These are phyloP conservation scores for Alternaria ethzedia DNA, from an alignment of 2,329 filamentous ascomycete genomes.

Conservation along the genomic window DNA sequence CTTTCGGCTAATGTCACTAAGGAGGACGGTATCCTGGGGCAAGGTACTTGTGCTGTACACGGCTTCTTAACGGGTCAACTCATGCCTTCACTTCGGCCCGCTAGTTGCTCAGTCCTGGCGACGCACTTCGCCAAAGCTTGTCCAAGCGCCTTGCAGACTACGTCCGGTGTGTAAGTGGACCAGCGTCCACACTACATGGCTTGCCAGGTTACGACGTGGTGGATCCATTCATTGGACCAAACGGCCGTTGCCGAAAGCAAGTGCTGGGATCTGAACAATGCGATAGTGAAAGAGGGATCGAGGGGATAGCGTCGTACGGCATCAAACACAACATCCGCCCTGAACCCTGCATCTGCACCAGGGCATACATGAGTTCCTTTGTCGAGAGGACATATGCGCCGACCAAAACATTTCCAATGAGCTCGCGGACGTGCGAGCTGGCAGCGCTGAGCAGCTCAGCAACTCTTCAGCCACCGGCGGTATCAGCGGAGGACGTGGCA, in stretches of 20 bases:
- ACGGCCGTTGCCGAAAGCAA: slow-evolving; percentile 24
- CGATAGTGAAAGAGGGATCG: slow-evolving; percentile 38
- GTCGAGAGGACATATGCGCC: slow-evolving; percentile 3
- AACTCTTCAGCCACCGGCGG: not conserved
- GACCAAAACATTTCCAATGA: slow-evolving; percentile 26
- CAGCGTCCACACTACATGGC: slow-evolving; percentile 29
- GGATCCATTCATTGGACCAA: slow-evolving; percentile 29
- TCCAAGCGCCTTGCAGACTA: slow-evolving; percentile 37
- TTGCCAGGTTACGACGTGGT: slow-evolving; percentile 25
- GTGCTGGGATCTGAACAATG: slow-evolving; percentile 26
- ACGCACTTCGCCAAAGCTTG: slow-evolving; percentile 39
- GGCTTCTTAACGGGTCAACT: slow-evolving; percentile 24
- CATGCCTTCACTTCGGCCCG: slow-evolving; percentile 23
- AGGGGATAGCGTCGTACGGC: slow-evolving; percentile 42
- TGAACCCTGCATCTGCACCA: slow-evolving; percentile 35
- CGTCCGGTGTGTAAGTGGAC: slow-evolving; percentile 39
- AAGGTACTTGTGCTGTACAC: slow-evolving; percentile 22
- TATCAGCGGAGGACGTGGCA: not conserved
- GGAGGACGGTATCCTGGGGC: slow-evolving; percentile 13
- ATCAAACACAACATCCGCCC: slow-evolving; percentile 41
- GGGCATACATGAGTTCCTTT: slow-evolving; percentile 21
- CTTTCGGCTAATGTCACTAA: not conserved
- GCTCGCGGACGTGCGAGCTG: slow-evolving; percentile 12
- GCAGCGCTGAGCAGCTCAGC: slow-evolving; percentile 11
- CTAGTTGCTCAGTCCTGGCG: slow-evolving; percentile 35